A percentile compares a stretch with the other conserved stretches of the same genome.
Evolutionary conservation across 257 asterid species (phyloP).

Genomic region (Penstemon barbatus): DNA sequence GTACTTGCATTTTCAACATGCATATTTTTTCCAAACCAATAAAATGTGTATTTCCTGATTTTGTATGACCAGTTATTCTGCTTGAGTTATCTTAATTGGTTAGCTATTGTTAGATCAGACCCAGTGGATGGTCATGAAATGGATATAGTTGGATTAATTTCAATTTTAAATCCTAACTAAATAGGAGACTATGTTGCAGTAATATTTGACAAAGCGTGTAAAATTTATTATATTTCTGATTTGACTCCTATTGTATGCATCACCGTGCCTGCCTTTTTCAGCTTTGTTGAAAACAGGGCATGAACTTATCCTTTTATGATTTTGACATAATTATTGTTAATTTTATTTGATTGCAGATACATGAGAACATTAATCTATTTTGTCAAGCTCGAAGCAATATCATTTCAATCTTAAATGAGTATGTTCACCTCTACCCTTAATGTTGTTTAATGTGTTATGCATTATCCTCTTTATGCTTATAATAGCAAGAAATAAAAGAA

Average conservation of each 20-base stretch:
- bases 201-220: not conserved
- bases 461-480: no score
- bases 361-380: slow-evolving; percentile 68
- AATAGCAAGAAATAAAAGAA: no score
- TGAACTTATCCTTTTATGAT: slow-evolving; percentile 22
- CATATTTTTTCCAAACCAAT: slow-evolving; percentile 2
- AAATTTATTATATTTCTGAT: slow-evolving; percentile 4
- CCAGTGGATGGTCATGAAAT: slow-evolving; percentile 2
- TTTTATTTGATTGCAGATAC: slow-evolving; percentile 55
- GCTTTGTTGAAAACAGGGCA: slow-evolving; percentile 9
- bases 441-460: no score
- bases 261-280: not conserved
- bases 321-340: slow-evolving; percentile 17
- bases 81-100: not conserved
- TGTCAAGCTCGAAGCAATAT: slow-evolving; percentile 50
- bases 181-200: slow-evolving; percentile 10
- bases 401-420: no score
- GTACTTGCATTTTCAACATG: slow-evolving; percentile 36
- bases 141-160: not conserved
- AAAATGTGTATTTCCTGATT: slow-evolving; percentile 2
- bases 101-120: not conserved
- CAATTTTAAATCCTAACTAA: not conserved
- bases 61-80: not conserved
- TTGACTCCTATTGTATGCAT: slow-evolving; percentile 19
- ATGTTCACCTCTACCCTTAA: no score